These are phyloP conservation scores for Leishmania aethiopica DNA, from an alignment of 208 protist genomes.

Conservation along the genomic window DNA sequence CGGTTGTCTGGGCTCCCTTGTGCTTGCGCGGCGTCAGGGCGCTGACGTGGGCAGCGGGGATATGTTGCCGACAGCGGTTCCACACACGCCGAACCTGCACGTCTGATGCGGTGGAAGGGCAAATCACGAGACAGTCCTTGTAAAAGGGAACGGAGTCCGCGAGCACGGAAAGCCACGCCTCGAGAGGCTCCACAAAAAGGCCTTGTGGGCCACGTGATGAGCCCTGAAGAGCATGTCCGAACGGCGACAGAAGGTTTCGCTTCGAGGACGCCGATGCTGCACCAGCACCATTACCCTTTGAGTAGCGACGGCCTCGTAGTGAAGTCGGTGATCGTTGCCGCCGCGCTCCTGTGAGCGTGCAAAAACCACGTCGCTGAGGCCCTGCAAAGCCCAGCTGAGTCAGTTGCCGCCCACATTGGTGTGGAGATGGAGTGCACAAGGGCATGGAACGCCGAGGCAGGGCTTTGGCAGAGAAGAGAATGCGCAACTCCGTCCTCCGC, in stretches of 20 bases:
- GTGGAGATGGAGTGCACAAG: not conserved
- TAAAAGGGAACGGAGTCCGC: constrained; percentile 80
- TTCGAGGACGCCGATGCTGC: not conserved
- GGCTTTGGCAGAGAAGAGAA: not conserved
- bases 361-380: not conserved
- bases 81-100: constrained; percentile 33
- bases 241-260: constrained; percentile 37
- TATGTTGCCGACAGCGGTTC: constrained; percentile 47
- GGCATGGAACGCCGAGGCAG: not conserved
- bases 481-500: not conserved
- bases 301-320: not conserved
- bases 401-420: not conserved
- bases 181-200: constrained; percentile 64
- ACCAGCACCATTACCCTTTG: not conserved
- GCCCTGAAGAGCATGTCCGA: constrained; percentile 59
- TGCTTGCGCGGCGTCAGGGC: constrained; percentile 19
- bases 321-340: not conserved
- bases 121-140: constrained; percentile 65
- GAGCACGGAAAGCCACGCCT: constrained; percentile 75
- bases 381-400: not conserved
- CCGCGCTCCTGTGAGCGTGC: too few relatives aligned
- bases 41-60: constrained; percentile 49
- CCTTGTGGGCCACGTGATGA: constrained; percentile 39
- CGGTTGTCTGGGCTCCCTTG: not conserved
- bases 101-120: constrained; percentile 39